These are phyloP conservation scores for Plasmodium sp. DNA, from an alignment of 169 alveolate species.

Conservation along the genomic window DNA sequence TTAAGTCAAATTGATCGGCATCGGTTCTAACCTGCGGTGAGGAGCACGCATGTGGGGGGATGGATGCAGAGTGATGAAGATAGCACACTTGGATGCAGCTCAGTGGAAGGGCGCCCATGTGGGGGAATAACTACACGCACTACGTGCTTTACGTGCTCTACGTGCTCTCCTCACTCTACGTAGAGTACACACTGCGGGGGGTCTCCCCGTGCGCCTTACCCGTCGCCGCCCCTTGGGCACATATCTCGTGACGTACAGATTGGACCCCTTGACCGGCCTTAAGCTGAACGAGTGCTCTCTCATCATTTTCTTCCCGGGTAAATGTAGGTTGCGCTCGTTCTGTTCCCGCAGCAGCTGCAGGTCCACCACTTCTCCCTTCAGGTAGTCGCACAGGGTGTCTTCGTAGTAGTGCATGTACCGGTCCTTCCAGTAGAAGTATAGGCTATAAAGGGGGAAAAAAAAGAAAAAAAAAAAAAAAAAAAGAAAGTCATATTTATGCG, in stretches of 20 bases:
- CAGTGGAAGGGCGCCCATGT: neutral
- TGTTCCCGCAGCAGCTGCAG: constrained; percentile 62
- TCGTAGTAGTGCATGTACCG: constrained; percentile 59
- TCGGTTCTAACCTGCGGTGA: constrained; percentile 13
- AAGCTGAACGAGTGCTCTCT: constrained; percentile 26
- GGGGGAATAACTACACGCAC: neutral
- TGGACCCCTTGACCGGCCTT: constrained; percentile 57
- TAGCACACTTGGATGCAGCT: neutral
- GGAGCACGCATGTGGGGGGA: neutral
- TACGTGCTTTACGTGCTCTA: too few relatives aligned
- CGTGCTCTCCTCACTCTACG: too few relatives aligned
- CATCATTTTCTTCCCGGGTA: constrained; percentile 42
- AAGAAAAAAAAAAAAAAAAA: neutral
- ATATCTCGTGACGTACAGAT: constrained; percentile 47
- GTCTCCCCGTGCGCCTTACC: neutral
- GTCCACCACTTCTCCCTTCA: constrained; percentile 60
- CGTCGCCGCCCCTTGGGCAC: neutral
- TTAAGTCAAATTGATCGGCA: constrained; percentile 31
- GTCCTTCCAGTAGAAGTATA: constrained; percentile 67
- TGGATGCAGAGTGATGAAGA: neutral
- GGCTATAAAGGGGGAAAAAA: neutral
- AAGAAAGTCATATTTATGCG: neutral
- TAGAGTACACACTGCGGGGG: neutral
- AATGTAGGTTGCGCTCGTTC: constrained; percentile 45
- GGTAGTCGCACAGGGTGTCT: constrained; percentile 62